Evolutionary conservation across 1,284 basidiomycete species (phyloP), one percentile per base, ranked within the genome.

Genomic region (Lignosus rhinocerotis): DNA sequence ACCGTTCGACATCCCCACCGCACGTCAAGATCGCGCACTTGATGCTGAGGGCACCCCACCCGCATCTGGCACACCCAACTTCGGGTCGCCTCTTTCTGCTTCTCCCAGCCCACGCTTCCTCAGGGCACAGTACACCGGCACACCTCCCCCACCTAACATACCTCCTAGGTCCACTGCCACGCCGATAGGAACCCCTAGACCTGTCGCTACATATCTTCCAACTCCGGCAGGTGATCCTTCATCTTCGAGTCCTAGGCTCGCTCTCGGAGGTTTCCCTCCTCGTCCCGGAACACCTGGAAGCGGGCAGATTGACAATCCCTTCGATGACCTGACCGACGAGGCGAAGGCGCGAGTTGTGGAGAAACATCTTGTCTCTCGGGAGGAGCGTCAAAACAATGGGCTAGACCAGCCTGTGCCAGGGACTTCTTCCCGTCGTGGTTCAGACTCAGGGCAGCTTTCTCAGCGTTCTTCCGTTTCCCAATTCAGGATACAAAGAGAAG

Each of bases 261-360:
- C 75, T 16, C 53, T 72, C 38, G 67, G 73, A 55, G 69, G 69
- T 39, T 70, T 75, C 53, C 67, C 61, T 57, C 67, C 73, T 31
- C 72, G 71, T 14, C 73, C 75, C n/a, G 69, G 55, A 16, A 70
- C 64, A 59, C 62, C 71, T 61, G 58, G 73, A 63, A 67, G 72
- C 71, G 52, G 71, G 66, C 25, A 66, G 67, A 61, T 72, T 60
- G 58, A 62, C 41, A 67, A 70, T 36, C 34, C 66, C 7, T 67
- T 88, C 30, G 86, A 89, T 30, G 83, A 80, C 21, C 74, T 89
- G 39, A 78, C 86, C 0, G 88, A 91, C 43, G 90, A 92, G 65
- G 92, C 95, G 69, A 96, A 94, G 76, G 88, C 88, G 1, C 84
- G 83, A 64, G 85, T 96, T 0, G 75, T 97, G 12, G 77, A 88